Evolutionary conservation across 768 basidiomycete species (phyloP), one percentile per base, ranked within the genome.

Genomic region (Calocybe indica): DNA sequence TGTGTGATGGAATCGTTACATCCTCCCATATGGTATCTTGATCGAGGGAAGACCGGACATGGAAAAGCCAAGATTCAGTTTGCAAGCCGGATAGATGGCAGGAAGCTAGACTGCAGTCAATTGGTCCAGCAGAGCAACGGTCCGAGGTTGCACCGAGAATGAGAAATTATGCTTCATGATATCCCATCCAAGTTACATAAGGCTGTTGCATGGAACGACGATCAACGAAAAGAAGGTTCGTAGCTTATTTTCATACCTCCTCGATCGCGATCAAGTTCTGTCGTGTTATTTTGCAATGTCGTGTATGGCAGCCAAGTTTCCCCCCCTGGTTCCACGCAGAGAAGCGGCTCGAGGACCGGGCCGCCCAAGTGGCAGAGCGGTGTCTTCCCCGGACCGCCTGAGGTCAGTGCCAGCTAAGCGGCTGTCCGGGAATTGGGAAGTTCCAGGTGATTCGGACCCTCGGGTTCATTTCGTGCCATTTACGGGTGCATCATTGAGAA

Each of bases 221-320:
- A 22, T 22, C 22, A 22, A 22, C 54, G 56, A 36, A 53, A 52
- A 56, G 56, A 56, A 62, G 57, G 46, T 37, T 41, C 28, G 41
- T 50, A 65, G 65, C 65, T 64, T 67, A 65, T 63, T 64, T 65
- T 55, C 50, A 54, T 51, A 35, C 48, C 38, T 51, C 49, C 55
- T 62, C 60, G 61, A 63, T 63, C 58, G 49, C 12, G n/a, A 22
- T 22, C 22, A 22, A 22, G 22, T 22, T 22, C 22, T 22, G 22
- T 22, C n/a, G n/a, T 22, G 22, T 22, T 22, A 4, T 22, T 22
- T 22, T 22, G 22, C 22, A 22, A 22, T 37, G 36, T 37, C 39
- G 45, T n/a, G 28, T 46, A 46, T 30, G 22, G 30, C 13, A 4
- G 22, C 22, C 22, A 22, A 22, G 22, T 22, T 22, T 4, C 22